Evolutionary conservation across 805 yeast genomes (phyloP).

Genomic region (Phaffomyces opuntiae): DNA sequence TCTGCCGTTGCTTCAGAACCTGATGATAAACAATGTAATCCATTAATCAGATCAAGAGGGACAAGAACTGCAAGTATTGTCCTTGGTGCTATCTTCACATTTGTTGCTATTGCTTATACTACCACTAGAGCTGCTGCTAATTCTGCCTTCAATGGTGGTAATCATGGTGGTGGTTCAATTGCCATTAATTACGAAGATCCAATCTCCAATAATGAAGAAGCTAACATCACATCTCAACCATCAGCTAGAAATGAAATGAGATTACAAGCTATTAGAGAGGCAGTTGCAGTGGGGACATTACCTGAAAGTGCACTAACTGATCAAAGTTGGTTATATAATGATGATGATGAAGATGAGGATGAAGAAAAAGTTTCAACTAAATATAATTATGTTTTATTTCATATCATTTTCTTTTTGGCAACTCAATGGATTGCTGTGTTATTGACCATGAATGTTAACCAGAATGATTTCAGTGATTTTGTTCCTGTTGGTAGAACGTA

Average conservation of each 20-base stretch:
- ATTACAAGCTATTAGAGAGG: slow-evolving; percentile 81
- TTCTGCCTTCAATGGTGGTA: slow-evolving; percentile 47
- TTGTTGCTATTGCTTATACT: slow-evolving; percentile 92
- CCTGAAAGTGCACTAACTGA: slow-evolving; percentile 90
- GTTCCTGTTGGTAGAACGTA: slow-evolving; percentile 96
- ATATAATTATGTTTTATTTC: slow-evolving; percentile 84
- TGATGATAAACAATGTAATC: slow-evolving; percentile 88
- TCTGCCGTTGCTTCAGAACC: slow-evolving; percentile 96
- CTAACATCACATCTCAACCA: slow-evolving; percentile 40
- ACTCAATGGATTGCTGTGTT: slow-evolving; percentile 96
- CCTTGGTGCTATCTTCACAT: slow-evolving; percentile 88
- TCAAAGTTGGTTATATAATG: slow-evolving; percentile 48
- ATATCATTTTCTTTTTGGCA: slow-evolving; percentile 85
- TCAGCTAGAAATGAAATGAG: slow-evolving; percentile 65
- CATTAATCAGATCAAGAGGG: slow-evolving; percentile 80
- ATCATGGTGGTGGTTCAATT: slow-evolving; percentile 30
- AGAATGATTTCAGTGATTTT: slow-evolving; percentile 79
- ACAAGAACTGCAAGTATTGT: slow-evolving; percentile 85
- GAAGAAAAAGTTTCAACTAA: slow-evolving; percentile 59
- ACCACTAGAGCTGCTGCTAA: slow-evolving; percentile 95
- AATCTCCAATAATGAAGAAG: slow-evolving; percentile 12
- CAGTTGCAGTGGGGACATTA: slow-evolving; percentile 92
- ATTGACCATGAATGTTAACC: slow-evolving; percentile 84
- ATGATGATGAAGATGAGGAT: slow-evolving; percentile 38
- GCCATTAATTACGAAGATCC: slow-evolving; percentile 26